Percentiles rank a stretch among this genome's conserved stretches.
These are phyloP conservation scores for Monosporozyma unispora DNA, from an alignment of 805 yeast genomes.

Conservation along the genomic window DNA sequence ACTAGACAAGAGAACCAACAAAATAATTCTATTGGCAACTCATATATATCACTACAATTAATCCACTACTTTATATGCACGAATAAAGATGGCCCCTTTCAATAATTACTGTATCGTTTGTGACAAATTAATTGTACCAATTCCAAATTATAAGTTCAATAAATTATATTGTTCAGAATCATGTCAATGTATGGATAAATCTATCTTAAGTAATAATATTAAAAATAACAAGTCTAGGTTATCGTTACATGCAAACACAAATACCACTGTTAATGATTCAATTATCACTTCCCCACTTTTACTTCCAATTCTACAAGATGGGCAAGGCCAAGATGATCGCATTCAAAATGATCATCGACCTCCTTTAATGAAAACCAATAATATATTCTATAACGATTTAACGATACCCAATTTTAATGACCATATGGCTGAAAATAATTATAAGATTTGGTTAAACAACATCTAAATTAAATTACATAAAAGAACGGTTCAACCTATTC, in stretches of 20 bases:
- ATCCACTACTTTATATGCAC: not conserved
- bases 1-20: not conserved
- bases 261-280: conserved; percentile 7
- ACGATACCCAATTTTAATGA: conserved; percentile 9
- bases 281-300: conserved; percentile 19
- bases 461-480: too few relatives aligned
- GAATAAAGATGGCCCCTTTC: conserved; percentile 23
- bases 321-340: not conserved
- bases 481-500: too few relatives aligned
- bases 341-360: not conserved
- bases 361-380: not conserved
- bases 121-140: conserved; percentile 29
- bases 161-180: conserved; percentile 21
- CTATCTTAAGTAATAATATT: conserved; percentile 2
- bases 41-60: too few relatives aligned
- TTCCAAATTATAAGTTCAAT: conserved; percentile 1
- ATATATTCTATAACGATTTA: not conserved
- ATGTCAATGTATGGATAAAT: conserved; percentile 16
- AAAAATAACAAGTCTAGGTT: not conserved
- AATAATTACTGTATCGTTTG: conserved; percentile 53
- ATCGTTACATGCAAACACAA: not conserved
- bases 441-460: conserved; percentile 25
- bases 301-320: conserved; percentile 9
- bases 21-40: not conserved
- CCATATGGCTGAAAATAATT: conserved; percentile 25